phyloP scores from a whole-genome alignment of 495 filamentous ascomycete species.

The Aspergillus campestris region DNA sequence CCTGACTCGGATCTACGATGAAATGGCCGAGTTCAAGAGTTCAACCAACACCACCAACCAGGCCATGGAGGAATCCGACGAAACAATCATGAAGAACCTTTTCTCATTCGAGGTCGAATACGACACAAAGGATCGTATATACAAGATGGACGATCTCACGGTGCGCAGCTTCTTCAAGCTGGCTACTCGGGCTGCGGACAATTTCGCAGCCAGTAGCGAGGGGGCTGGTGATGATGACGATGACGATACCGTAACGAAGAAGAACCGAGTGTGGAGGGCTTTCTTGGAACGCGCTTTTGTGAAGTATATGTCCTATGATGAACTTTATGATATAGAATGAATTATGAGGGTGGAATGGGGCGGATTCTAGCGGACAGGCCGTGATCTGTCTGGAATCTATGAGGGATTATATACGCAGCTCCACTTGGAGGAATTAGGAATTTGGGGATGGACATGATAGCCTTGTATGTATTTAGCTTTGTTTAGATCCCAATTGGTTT shows the following conservation, averaged over 20 bases:
- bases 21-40: constrained; percentile 22
- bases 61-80: neutral
- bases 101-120: constrained; percentile 84
- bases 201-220: constrained; percentile 19
- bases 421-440: no score
- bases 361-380: no score
- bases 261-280: constrained; percentile 54
- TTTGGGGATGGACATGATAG: no score
- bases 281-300: constrained; percentile 79
- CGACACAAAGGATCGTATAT: constrained; percentile 67
- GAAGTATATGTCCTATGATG: constrained; percentile 42
- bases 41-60: neutral
- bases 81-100: constrained; percentile 37
- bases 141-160: constrained; percentile 73
- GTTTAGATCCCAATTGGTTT: no score
- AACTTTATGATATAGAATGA: constrained; percentile 11
- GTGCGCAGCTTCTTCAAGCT: constrained; percentile 73
- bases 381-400: no score
- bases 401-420: no score
- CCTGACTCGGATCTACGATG: constrained; percentile 75
- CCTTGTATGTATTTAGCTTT: no score
- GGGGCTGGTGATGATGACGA: constrained; percentile 13
- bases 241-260: constrained; percentile 14
- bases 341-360: no score
- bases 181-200: constrained; percentile 66